phyloP scores from a whole-genome alignment of 805 yeast species.

The Kluyveromyces starmeri region DNA sequence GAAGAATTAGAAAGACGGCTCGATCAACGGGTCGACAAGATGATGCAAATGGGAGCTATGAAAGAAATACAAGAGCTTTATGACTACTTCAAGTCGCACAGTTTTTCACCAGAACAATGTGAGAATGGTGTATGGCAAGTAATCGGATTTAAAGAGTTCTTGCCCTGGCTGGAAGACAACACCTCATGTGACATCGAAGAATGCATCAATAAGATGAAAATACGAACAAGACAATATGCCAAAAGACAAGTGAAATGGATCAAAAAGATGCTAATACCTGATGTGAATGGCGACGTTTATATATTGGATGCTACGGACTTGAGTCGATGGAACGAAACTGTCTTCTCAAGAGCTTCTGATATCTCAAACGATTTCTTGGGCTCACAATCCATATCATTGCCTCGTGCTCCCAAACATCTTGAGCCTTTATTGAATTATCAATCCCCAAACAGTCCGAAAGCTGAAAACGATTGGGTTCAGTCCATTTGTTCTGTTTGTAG shows the following conservation, averaged over 20 bases:
- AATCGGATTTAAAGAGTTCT: slow-evolving; percentile 84
- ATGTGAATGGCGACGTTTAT: slow-evolving; percentile 52
- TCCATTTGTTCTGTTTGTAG: slow-evolving; percentile 57
- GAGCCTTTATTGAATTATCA: slow-evolving; percentile 19
- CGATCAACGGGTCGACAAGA: slow-evolving; percentile 73
- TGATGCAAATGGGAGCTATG: slow-evolving; percentile 64
- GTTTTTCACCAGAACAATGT: slow-evolving; percentile 33
- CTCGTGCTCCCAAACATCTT: slow-evolving; percentile 34
- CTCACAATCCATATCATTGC: slow-evolving; percentile 9
- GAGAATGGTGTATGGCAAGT: slow-evolving; percentile 88
- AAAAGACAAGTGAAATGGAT: slow-evolving; percentile 89
- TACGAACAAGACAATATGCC: slow-evolving; percentile 79
- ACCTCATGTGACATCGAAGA: slow-evolving; percentile 27
- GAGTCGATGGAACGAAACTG: slow-evolving; percentile 47
- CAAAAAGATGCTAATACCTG: slow-evolving; percentile 55
- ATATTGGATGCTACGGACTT: slow-evolving; percentile 74
- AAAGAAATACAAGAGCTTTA: slow-evolving; percentile 60
- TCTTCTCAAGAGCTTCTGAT: slow-evolving; percentile 43
- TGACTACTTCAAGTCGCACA: slow-evolving; percentile 30
- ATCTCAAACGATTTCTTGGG: slow-evolving; percentile 39
- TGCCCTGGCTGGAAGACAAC: slow-evolving; percentile 50
- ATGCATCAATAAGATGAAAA: slow-evolving; percentile 70
- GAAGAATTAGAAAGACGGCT: slow-evolving; percentile 50
- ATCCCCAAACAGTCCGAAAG: slow-evolving; percentile 5
- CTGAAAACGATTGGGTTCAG: slow-evolving; percentile 49